Evolutionary conservation across 441 rosid genomes (phyloP).

Genomic region (Pelargonium australe): DNA sequence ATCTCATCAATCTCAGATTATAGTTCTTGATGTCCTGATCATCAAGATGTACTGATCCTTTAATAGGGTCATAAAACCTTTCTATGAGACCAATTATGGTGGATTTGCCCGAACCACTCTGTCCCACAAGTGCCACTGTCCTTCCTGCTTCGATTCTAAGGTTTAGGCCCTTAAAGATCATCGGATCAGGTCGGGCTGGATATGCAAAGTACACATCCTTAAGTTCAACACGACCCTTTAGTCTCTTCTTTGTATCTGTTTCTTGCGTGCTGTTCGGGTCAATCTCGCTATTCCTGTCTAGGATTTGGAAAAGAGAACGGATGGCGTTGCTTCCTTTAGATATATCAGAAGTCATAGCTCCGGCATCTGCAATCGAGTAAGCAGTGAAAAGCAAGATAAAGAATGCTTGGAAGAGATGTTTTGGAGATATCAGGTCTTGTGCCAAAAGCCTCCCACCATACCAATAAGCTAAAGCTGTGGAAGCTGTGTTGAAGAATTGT

Average conservation of each 20-base stretch:
- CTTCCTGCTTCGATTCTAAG: constrained; percentile 44
- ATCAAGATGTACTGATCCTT: constrained; percentile 40
- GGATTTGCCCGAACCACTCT: constrained; percentile 61
- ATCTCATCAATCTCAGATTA: constrained; percentile 38
- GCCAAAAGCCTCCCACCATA: constrained; percentile 56
- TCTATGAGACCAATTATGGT: constrained; percentile 51
- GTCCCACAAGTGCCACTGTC: constrained; percentile 50
- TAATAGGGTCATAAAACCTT: constrained; percentile 52
- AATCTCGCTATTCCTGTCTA: constrained; percentile 48
- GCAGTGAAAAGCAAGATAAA: constrained; percentile 47
- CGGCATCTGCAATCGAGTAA: constrained; percentile 59
- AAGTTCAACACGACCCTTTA: constrained; percentile 42
- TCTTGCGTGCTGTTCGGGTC: constrained; percentile 30
- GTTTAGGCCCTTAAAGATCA: constrained; percentile 46
- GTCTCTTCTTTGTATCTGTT: constrained; percentile 27
- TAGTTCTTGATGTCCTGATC: constrained; percentile 44
- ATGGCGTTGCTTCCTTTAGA: constrained; percentile 49
- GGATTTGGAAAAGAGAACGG: constrained; percentile 38
- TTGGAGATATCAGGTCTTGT: constrained; percentile 28
- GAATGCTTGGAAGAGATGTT: constrained; percentile 51
- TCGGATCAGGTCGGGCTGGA: constrained; percentile 50
- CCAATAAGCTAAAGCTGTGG: constrained; percentile 54
- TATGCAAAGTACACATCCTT: constrained; percentile 50
- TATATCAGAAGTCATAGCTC: constrained; percentile 57
- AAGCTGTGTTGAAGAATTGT: constrained; percentile 51